These are phyloP conservation scores for Sporisorium graminicola DNA, from an alignment of 1,284 basidiomycete species.

Conservation along the genomic window DNA sequence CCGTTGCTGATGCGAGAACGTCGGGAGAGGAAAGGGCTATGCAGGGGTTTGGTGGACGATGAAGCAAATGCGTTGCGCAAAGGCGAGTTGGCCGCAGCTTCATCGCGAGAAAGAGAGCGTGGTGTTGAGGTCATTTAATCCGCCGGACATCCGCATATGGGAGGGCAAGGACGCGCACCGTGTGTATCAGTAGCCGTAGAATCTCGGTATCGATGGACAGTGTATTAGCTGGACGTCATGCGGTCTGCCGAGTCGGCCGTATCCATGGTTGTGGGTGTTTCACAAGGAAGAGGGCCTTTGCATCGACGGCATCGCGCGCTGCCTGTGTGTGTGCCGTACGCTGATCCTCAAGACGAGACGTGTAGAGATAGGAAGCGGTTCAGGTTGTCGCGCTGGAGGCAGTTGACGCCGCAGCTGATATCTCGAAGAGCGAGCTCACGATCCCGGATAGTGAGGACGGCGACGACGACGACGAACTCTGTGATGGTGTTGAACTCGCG, in stretches of 20 bases:
- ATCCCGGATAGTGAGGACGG: not conserved
- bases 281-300: not conserved
- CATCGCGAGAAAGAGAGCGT: constrained; percentile 32
- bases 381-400: too few species aligned
- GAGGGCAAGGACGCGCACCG: too few species aligned
- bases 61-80: constrained; percentile 37
- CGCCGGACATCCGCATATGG: not conserved
- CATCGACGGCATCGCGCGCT: constrained; percentile 4
- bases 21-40: constrained; percentile 32
- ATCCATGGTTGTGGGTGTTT: constrained; percentile 15
- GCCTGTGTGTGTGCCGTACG: not conserved
- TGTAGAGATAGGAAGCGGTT: not conserved
- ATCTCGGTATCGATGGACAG: not conserved
- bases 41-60: constrained; percentile 26
- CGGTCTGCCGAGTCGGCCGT: constrained; percentile 1
- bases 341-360: not conserved
- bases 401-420: not conserved
- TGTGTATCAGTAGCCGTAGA: not conserved
- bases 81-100: constrained; percentile 27
- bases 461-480: constrained; percentile 11
- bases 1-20: constrained; percentile 5
- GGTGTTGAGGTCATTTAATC: constrained; percentile 29
- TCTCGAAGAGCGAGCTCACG: not conserved
- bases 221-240: not conserved
- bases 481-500: constrained; percentile 40